Conservation (phyloP, 495 filamentous ascomycete genomes). For the Antarctomyces pellizariae region DNA sequence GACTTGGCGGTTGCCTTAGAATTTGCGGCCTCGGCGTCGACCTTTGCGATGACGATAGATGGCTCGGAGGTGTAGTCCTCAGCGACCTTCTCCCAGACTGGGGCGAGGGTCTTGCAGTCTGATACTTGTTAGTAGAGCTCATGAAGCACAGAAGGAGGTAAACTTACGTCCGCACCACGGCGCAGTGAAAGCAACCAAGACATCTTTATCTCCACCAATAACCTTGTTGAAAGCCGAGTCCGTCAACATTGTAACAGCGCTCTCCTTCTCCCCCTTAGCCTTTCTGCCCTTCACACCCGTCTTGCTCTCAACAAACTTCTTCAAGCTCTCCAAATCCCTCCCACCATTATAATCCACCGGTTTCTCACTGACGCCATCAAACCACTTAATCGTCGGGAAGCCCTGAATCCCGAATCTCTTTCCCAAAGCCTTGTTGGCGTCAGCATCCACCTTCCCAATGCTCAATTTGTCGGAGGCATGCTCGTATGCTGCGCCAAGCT, state of each 20-base stretch:
- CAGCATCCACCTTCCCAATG: slow-evolving; percentile 90
- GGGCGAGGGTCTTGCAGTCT: slow-evolving; percentile 95
- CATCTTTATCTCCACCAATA: slow-evolving; percentile 70
- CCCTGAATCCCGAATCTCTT: slow-evolving; percentile 73
- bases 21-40: slow-evolving; percentile 76
- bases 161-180: slow-evolving; percentile 92
- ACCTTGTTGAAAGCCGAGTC: slow-evolving; percentile 53
- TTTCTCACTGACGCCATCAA: slow-evolving; percentile 84
- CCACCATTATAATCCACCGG: slow-evolving; percentile 71
- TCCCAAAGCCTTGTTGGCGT: slow-evolving; percentile 63
- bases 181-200: slow-evolving; percentile 87
- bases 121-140: slow-evolving; percentile 13
- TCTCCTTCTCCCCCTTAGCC: slow-evolving; percentile 39
- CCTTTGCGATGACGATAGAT: slow-evolving; percentile 69
- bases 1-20: slow-evolving; percentile 51
- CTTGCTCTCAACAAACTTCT: slow-evolving; percentile 66
- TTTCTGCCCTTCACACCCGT: slow-evolving; percentile 57
- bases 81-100: slow-evolving; percentile 74
- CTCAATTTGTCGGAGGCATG: slow-evolving; percentile 59
- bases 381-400: slow-evolving; percentile 95
- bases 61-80: slow-evolving; percentile 57
- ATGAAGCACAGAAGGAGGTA: slow-evolving; percentile 7
- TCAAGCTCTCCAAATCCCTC: slow-evolving; percentile 69
- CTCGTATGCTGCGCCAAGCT: slow-evolving; percentile 55
- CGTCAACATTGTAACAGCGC: slow-evolving; percentile 55